These are phyloP conservation scores for Fragilaria radians DNA, from an alignment of 108 stramenopile species.

Conservation along the genomic window DNA sequence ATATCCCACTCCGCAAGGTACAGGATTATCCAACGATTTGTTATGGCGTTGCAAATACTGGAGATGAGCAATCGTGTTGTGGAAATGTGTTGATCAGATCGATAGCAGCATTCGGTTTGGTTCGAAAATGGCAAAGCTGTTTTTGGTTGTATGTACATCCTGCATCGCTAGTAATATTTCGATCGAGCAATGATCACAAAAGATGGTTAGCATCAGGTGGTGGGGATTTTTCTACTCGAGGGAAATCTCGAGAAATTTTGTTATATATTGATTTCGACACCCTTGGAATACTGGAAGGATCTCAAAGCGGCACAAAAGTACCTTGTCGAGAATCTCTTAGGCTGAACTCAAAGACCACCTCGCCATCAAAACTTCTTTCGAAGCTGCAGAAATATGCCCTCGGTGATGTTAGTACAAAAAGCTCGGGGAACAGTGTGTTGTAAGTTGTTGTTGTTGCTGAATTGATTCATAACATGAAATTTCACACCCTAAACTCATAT, in stretches of 20 bases:
- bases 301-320: not conserved
- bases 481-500: too few species aligned
- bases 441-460: too few species aligned
- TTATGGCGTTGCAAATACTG: too few species aligned
- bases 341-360: not conserved
- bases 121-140: not conserved
- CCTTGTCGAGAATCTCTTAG: not conserved
- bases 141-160: not conserved
- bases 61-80: too few species aligned
- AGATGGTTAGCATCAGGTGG: not conserved
- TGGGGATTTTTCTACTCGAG: not conserved
- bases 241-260: not conserved
- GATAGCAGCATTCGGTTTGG: too few species aligned
- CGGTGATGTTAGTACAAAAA: not conserved
- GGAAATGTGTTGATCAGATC: too few species aligned
- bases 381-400: not conserved
- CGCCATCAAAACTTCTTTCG: not conserved
- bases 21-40: too few species aligned
- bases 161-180: not conserved
- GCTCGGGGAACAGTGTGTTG: too few species aligned
- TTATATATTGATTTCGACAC: not conserved
- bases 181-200: not conserved
- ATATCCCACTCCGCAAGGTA: too few species aligned
- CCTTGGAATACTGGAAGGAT: not conserved
- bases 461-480: too few species aligned